Percentiles rank a stretch among this genome's conserved stretches.
Conservation (phyloP, 768 basidiomycete genomes). For the Zangia roseola region DNA sequence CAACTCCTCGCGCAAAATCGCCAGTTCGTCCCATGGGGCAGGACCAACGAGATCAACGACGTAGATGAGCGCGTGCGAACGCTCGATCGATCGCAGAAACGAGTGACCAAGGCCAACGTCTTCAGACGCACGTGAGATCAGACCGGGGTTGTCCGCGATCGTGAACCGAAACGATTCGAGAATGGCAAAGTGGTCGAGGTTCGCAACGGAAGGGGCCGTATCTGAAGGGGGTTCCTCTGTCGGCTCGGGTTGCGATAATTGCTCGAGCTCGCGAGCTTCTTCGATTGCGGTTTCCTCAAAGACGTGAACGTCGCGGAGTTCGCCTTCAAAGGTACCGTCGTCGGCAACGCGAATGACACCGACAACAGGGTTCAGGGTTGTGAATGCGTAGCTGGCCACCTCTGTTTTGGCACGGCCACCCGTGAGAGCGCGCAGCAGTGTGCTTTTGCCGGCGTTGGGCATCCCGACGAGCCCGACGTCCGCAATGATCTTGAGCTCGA, state of each 20-base stretch:
- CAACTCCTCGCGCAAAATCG: conserved; percentile 74
- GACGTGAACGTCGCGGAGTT: conserved; percentile 45
- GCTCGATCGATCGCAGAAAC: conserved; percentile 90
- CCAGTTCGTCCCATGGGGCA: conserved; percentile 76
- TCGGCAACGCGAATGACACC: conserved; percentile 85
- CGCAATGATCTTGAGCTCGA: conserved; percentile 92
- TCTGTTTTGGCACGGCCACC: conserved; percentile 80
- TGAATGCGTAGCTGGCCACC: conserved; percentile 91
- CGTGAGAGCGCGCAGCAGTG: conserved; percentile 84
- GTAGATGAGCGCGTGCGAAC: conserved; percentile 85
- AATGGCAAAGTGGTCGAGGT: conserved; percentile 49
- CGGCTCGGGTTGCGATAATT: conserved; percentile 18
- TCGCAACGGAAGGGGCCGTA: not conserved
- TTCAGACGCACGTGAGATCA: conserved; percentile 80
- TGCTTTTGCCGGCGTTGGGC: conserved; percentile 94
- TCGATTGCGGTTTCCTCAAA: conserved; percentile 71
- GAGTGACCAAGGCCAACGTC: conserved; percentile 93
- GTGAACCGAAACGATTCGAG: conserved; percentile 87
- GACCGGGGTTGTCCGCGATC: conserved; percentile 95
- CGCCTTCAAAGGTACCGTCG: conserved; percentile 74
- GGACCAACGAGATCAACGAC: conserved; percentile 84
- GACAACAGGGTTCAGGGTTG: conserved; percentile 91
- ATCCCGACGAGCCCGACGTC: conserved; percentile 96
- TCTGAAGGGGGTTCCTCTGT: not conserved
- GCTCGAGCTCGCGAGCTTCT: conserved; percentile 40